phyloP scores from a whole-genome alignment of 805 yeast species.

The Pachysolen tannophilus region DNA sequence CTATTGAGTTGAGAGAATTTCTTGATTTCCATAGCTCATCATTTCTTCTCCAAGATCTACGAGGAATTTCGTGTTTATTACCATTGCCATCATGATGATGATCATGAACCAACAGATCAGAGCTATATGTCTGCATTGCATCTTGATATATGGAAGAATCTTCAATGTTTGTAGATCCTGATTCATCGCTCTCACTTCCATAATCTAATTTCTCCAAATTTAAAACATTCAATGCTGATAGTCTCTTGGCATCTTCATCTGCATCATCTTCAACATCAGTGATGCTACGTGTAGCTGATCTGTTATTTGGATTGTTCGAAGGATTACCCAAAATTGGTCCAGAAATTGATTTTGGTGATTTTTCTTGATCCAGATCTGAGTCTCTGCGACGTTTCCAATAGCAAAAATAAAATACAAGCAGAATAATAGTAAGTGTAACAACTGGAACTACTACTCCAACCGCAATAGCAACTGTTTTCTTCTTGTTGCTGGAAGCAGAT shows the following conservation, averaged over 20 bases:
- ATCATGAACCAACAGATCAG: constrained; percentile 29
- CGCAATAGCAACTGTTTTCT: constrained; percentile 72
- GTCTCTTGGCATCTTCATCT: constrained; percentile 22
- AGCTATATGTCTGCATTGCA: constrained; percentile 29
- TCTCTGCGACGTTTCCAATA: constrained; percentile 42
- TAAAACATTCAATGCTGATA: constrained; percentile 43
- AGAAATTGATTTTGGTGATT: constrained; percentile 23
- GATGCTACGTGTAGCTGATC: constrained; percentile 11
- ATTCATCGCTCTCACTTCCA: constrained; percentile 21
- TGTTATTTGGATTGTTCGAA: constrained; percentile 11
- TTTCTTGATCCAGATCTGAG: constrained; percentile 21
- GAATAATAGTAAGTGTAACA: constrained; percentile 39
- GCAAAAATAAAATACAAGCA: constrained; percentile 43
- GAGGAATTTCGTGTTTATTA: constrained; percentile 7
- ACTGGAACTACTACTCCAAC: constrained; percentile 83
- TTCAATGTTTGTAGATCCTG: constrained; percentile 38
- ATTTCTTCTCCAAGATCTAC: constrained; percentile 53
- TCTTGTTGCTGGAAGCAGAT: constrained; percentile 22
- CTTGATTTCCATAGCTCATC: constrained; percentile 45
- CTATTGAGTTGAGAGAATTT: constrained; percentile 62
- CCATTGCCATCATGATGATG: too few relatives aligned
- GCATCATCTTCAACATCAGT: constrained; percentile 7
- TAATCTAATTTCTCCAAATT: constrained; percentile 36
- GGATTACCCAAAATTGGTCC: constrained; percentile 30
- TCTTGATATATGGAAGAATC: constrained; percentile 27